A percentile compares a stretch with the other conserved stretches of the same genome.
These are phyloP conservation scores for Mortierella hygrophila DNA, from an alignment of 192 early-diverging fungal genomes.

Conservation along the genomic window DNA sequence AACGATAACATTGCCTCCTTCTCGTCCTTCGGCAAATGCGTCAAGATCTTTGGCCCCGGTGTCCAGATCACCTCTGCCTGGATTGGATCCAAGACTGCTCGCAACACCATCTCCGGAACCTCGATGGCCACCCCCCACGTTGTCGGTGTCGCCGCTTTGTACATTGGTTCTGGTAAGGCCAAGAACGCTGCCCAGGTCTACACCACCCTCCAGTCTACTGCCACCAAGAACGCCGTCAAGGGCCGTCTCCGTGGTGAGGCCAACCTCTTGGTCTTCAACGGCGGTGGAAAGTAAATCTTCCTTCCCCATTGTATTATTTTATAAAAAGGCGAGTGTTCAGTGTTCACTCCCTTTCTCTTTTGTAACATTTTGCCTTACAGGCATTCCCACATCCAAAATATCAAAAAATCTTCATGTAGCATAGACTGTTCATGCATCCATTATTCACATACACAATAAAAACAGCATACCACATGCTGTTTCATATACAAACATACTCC, in stretches of 20 bases:
- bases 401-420: conserved; percentile 1
- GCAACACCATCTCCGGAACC: conserved; percentile 94
- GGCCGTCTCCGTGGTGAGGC: conserved; percentile 60
- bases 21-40: conserved; percentile 92
- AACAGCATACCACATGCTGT: not conserved
- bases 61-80: conserved; percentile 86
- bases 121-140: conserved; percentile 97
- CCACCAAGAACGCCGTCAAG: conserved; percentile 69
- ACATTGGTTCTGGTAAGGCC: conserved; percentile 51
- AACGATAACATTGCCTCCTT: conserved; percentile 83
- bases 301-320: not conserved
- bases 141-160: conserved; percentile 87
- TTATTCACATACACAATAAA: not conserved
- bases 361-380: not conserved
- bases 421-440: conserved; percentile 1
- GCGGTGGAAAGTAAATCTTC: conserved; percentile 36
- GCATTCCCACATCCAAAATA: not conserved
- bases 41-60: conserved; percentile 94
- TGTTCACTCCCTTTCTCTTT: not conserved
- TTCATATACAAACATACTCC: no score
- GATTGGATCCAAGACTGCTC: conserved; percentile 78
- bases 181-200: conserved; percentile 71
- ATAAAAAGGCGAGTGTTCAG: not conserved
- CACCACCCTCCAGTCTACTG: conserved; percentile 61
- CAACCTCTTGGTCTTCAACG: conserved; percentile 76